Evolutionary conservation across 2,329 filamentous ascomycete genomes (phyloP).

Genomic region (Cercospora berteroae): DNA sequence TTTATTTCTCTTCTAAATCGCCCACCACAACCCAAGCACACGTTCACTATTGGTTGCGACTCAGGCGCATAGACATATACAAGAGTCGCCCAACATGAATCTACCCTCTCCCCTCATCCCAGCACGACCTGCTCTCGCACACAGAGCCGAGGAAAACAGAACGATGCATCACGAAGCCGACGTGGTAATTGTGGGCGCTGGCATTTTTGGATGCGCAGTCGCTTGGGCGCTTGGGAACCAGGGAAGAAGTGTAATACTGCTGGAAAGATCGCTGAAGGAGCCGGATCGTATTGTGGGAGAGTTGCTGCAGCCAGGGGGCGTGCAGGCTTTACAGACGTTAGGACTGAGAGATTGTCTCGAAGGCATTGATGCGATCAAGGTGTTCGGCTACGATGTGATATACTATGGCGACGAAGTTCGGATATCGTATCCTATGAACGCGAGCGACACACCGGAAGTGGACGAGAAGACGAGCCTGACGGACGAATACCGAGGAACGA

Average conservation of each 20-base stretch:
- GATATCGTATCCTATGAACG: constrained; percentile 74
- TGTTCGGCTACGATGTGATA: constrained; percentile 82
- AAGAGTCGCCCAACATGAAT: constrained; percentile 12
- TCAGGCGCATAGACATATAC: constrained; percentile 1
- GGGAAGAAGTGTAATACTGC: constrained; percentile 82
- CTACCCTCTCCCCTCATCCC: constrained; percentile 5
- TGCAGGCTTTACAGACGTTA: constrained; percentile 74
- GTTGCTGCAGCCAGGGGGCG: constrained; percentile 87
- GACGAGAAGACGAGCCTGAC: constrained; percentile 33
- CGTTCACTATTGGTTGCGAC: constrained; percentile 2
- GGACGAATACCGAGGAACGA: constrained; percentile 35
- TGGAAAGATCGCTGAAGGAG: constrained; percentile 86
- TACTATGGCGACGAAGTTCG: constrained; percentile 71
- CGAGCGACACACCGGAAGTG: constrained; percentile 39
- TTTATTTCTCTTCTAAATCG: not conserved
- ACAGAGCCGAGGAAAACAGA: constrained; percentile 43
- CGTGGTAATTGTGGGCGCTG: constrained; percentile 87
- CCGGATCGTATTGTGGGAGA: constrained; percentile 96
- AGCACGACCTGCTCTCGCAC: constrained; percentile 19
- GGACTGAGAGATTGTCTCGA: constrained; percentile 81
- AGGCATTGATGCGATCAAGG: constrained; percentile 79
- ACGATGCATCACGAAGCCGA: constrained; percentile 65
- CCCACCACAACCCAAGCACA: not conserved
- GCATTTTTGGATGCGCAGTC: constrained; percentile 82
- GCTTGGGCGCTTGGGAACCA: constrained; percentile 84